Conservation (phyloP, 345 rosid species). For the Erodium maritimum region DNA sequence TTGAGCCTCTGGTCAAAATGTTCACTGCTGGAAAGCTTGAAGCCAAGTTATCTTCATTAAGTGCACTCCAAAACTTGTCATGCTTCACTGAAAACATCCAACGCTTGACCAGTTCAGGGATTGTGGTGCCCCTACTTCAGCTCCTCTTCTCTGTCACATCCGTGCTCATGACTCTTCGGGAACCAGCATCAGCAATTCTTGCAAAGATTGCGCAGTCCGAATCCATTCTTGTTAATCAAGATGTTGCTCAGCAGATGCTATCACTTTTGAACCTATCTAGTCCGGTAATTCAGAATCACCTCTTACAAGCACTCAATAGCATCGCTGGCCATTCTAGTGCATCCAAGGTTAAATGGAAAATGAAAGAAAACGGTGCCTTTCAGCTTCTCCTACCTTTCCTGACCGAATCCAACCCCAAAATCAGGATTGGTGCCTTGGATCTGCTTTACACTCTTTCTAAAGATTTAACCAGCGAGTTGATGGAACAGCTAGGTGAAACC, state of each 20-base stretch:
- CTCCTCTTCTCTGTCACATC: conserved; percentile 75
- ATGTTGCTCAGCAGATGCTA: conserved; percentile 67
- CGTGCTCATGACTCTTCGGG: conserved; percentile 64
- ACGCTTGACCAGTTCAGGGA: conserved; percentile 40
- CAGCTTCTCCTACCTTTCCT: conserved; percentile 62
- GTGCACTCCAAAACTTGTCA: conserved; percentile 48
- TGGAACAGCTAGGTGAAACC: conserved; percentile 43
- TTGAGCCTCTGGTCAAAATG: conserved; percentile 50
- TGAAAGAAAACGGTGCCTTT: conserved; percentile 52
- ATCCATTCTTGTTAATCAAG: conserved; percentile 39
- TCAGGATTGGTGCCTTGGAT: conserved; percentile 39
- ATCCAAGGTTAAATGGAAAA: conserved; percentile 38
- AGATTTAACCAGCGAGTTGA: conserved; percentile 33
- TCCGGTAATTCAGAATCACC: conserved; percentile 42
- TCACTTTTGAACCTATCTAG: conserved; percentile 55
- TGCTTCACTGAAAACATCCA: conserved; percentile 32
- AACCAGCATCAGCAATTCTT: conserved; percentile 66
- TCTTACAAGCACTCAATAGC: conserved; percentile 48
- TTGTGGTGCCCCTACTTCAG: conserved; percentile 44
- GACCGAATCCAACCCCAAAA: conserved; percentile 26
- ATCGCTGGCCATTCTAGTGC: conserved; percentile 45
- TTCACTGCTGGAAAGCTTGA: conserved; percentile 59
- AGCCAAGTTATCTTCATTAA: conserved; percentile 51
- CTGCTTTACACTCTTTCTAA: conserved; percentile 40
- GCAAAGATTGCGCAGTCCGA: conserved; percentile 53